Base-by-base conservation (phyloP, 768 basidiomycete genomes). In the Pleurotus tuber-regium region DNA sequence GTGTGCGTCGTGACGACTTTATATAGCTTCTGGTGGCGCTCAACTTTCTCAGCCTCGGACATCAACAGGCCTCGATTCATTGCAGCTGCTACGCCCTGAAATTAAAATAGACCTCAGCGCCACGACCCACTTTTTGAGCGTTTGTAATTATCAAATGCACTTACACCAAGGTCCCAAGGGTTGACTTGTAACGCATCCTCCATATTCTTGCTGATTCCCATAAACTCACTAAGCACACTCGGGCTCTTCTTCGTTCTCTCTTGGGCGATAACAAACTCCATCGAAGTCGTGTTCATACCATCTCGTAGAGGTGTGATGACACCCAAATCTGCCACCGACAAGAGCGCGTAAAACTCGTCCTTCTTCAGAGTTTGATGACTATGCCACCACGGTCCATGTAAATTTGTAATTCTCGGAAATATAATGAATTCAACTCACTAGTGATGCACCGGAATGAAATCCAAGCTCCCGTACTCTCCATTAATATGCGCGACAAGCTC, bases 211-310 rank as follows among this genome's bases (percentile, higher is more conserved):
- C 91, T 89, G 60, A 97, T 97, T 8, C 96, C 96, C 89, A 97
- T 97, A 63, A 98, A 98, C 71, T 99, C 96, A 62, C 90, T 93
- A 50, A 99, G 73, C 54, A 98, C 88, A 46, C 94, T 82, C 0
- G 96, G 94, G 29, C 83, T 86, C 69, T 83, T 84, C 63, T 87
- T 86, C 46, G 91, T 88, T 60, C 76, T 77, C 59, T 89, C 82
- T 70, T 99, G 96, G 28, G 94, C 93, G 55, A 98, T 89, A 24
- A 96, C 89, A 67, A 95, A 98, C 69, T 98, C 96, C 93, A 97
- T 96, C 46, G 86, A 88, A 0, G 95, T 97, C 11, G 96, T 98
- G 76, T 99, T 99, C 97, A 98, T 98, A 4, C 96, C 97, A 63
- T 99, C 96, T 28, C 96, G 83, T 5, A 98, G 77, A 1, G 94